Conservation (phyloP, 208 protist species). For the Leishmania mexicana region DNA sequence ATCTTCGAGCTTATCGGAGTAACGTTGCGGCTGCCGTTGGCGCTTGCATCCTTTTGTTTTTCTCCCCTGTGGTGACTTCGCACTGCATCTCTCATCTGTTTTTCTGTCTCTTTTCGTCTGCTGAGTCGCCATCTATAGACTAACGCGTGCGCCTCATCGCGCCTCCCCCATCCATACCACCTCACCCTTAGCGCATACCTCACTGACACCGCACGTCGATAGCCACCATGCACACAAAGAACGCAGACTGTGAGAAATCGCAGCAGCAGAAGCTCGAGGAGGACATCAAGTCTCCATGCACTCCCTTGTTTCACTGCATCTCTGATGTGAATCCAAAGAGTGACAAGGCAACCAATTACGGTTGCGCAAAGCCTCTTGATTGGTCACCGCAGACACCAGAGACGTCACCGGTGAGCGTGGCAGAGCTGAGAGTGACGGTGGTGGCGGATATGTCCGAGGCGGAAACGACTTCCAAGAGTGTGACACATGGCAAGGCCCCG, state of each 20-base stretch:
- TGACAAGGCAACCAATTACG: neutral
- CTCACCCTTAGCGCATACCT: neutral
- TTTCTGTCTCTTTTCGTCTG: neutral
- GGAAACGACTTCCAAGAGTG: neutral
- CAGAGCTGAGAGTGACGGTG: neutral
- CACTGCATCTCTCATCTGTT: neutral
- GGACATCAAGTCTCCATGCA: constrained; percentile 18
- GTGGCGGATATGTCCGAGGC: neutral
- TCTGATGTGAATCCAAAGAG: neutral
- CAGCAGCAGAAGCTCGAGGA: neutral
- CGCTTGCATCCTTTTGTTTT: neutral
- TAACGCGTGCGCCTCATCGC: neutral
- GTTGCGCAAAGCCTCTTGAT: constrained; percentile 8
- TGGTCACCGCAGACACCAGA: constrained; percentile 40
- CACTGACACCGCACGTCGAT: neutral
- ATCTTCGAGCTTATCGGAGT: neutral
- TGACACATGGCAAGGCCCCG: neutral
- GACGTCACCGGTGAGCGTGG: constrained; percentile 12
- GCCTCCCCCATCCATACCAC: neutral
- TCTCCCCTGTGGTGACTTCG: neutral
- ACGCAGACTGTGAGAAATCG: neutral
- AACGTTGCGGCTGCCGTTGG: neutral
- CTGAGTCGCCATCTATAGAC: neutral
- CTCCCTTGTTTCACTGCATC: constrained; percentile 15
- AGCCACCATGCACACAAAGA: neutral